phyloP scores from a whole-genome alignment of 176 grass and related monocot genomes.

The Musa itinerans region DNA sequence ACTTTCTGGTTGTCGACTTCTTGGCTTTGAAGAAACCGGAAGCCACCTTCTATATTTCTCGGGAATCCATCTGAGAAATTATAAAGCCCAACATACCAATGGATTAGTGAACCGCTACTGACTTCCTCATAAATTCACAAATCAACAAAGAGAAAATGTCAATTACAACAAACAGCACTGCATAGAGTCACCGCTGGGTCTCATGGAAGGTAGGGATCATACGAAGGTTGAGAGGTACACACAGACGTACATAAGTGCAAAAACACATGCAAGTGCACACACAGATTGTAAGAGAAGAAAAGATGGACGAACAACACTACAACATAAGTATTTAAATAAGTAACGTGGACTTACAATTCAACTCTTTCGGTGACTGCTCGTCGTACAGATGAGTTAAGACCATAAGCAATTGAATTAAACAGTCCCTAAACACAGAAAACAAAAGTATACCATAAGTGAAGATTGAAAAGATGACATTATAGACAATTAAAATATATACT shows the following conservation, averaged over 20 bases:
- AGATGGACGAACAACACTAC: no score
- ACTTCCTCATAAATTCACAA: neutral
- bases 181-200: neutral
- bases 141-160: neutral
- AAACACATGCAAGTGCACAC: neutral
- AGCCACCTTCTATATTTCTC: conserved; percentile 54
- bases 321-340: neutral
- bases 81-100: conserved; percentile 11
- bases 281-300: neutral
- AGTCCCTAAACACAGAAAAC: conserved; percentile 38
- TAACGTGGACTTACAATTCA: conserved; percentile 45
- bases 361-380: conserved; percentile 83
- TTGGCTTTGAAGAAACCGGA: conserved; percentile 42
- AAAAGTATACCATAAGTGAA: conserved; percentile 18
- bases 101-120: neutral
- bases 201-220: neutral
- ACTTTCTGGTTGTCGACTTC: conserved; percentile 54
- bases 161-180: neutral
- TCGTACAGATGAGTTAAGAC: conserved; percentile 81
- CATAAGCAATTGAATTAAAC: conserved; percentile 96
- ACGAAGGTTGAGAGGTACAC: neutral
- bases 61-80: conserved; percentile 57
- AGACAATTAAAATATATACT: neutral
- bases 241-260: neutral
- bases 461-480: neutral